A percentile compares a stretch with the other conserved stretches of the same genome.
phyloP scores from a whole-genome alignment of 31 red algal species.

The Endocladia muricata region DNA sequence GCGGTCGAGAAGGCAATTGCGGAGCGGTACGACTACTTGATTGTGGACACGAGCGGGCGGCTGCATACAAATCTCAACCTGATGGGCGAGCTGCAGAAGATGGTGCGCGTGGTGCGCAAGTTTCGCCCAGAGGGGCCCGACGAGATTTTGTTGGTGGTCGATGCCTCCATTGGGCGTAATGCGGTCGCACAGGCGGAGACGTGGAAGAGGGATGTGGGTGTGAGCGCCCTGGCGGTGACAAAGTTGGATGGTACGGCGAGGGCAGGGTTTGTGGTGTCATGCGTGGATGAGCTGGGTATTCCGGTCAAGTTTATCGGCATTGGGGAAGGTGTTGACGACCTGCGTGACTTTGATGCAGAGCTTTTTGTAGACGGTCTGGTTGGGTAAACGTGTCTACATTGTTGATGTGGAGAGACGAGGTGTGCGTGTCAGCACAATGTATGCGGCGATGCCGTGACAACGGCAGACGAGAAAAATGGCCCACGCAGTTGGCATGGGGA shows the following conservation, averaged over 20 bases:
- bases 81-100: conserved; percentile 95
- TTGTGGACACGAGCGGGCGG: conserved; percentile 92
- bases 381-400: conserved; percentile 20
- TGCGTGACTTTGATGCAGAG: conserved; percentile 89
- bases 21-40: conserved; percentile 79
- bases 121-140: conserved; percentile 58
- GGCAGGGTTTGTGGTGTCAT: conserved; percentile 92
- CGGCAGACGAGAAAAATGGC: no score
- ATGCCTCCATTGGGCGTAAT: conserved; percentile 91
- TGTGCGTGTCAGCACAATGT: no score
- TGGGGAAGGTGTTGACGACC: conserved; percentile 89
- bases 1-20: conserved; percentile 62
- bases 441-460: no score
- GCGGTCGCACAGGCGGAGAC: conserved; percentile 80
- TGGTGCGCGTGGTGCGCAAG: conserved; percentile 74
- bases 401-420: neutral
- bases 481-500: neutral
- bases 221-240: conserved; percentile 82
- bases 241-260: conserved; percentile 96
- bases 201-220: conserved; percentile 70
- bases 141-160: conserved; percentile 92
- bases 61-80: conserved; percentile 91
- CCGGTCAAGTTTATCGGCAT: conserved; percentile 94
- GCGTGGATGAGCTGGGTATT: conserved; percentile 89
- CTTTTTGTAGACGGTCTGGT: conserved; percentile 90